Conservation (phyloP, 148 eudicot genomes). For the Polygonum maritimum region DNA sequence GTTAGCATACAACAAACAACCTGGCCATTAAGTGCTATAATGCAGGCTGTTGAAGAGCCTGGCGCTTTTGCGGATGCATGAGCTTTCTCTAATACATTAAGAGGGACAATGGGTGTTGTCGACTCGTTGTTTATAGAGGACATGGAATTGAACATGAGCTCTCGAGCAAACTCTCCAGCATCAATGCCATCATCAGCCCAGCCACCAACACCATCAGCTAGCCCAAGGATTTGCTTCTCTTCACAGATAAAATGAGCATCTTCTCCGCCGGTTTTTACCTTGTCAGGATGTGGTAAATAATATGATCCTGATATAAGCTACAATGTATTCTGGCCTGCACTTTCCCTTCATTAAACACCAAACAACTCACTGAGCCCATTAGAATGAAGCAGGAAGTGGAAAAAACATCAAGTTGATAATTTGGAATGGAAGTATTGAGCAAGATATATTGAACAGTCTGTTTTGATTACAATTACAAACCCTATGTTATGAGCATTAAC, state of each 20-base stretch:
- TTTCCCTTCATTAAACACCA: conserved; percentile 32
- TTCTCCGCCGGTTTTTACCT: conserved; percentile 82
- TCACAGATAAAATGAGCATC: conserved; percentile 92
- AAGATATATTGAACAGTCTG: background rate
- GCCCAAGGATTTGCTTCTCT: conserved; percentile 46
- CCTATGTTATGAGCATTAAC: too few relatives aligned
- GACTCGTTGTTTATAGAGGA: conserved; percentile 45
- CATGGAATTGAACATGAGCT: conserved; percentile 79
- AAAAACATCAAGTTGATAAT: background rate
- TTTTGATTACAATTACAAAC: background rate
- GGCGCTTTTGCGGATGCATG: conserved; percentile 44
- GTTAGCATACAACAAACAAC: background rate
- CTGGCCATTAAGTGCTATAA: conserved; percentile 42
- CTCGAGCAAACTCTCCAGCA: conserved; percentile 76
- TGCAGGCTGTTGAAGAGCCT: conserved; percentile 93
- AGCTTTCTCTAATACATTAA: conserved; percentile 65
- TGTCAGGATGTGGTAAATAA: conserved; percentile 90
- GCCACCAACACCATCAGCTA: conserved; percentile 98
- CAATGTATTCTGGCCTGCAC: conserved; percentile 21
- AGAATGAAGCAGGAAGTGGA: background rate
- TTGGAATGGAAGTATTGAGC: background rate
- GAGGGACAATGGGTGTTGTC: conserved; percentile 51
- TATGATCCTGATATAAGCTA: conserved; percentile 69
- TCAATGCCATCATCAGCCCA: conserved; percentile 15
- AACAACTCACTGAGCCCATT: background rate